Base-by-base conservation (phyloP, 768 basidiomycete genomes). In the Naematelia aurantialba region DNA sequence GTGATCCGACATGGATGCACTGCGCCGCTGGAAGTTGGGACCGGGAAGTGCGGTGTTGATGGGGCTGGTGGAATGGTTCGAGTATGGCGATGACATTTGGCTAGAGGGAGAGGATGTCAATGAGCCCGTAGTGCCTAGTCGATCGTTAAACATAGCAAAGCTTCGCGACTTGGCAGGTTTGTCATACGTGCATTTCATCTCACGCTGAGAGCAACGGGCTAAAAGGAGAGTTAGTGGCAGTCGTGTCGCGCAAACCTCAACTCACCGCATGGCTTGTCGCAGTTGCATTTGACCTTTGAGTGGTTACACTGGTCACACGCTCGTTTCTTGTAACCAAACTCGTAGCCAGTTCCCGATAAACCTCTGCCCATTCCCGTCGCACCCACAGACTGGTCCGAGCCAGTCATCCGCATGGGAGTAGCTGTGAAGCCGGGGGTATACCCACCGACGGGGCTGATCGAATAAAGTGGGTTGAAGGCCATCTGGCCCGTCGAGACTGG, bases 241-340 rank as follows among this genome's bases (percentile, higher is more conserved):
- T 50, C 13, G 45, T 25, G 0, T 4, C 12, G 26, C 21, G 24
- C 31, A 22, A 29, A 30, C n/a, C 4, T 4, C 25, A 5, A 68
- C 73, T 56, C 39, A 74, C 74, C 55, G 60, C 73, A 76, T n/a
- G 75, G 75, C 26, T 69, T 61, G 5, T 61, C 52, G 50, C 65
- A 73, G 51, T 75, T 73, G 50, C 75, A 76, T 42, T 67, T 57
- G 59, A 74, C 73, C 55, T 76, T 76, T 19, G 70, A 70, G 42
- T 70, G 68, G 58, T 74, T 76, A 56, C 75, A 76, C 55, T 73
- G 70, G 59, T 75, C 75, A 29, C 75, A 76, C 1, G 75, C 75
- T 51, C 70, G 39, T 54, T 72, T 76, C 63, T 76, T 76, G 55
- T 60, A 60, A 2, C 64, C 69, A 55, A 60, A 58, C 25, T 69